Evolutionary conservation across 352 stramenopile species (phyloP).

Genomic region (Blastocystis sp.): DNA sequence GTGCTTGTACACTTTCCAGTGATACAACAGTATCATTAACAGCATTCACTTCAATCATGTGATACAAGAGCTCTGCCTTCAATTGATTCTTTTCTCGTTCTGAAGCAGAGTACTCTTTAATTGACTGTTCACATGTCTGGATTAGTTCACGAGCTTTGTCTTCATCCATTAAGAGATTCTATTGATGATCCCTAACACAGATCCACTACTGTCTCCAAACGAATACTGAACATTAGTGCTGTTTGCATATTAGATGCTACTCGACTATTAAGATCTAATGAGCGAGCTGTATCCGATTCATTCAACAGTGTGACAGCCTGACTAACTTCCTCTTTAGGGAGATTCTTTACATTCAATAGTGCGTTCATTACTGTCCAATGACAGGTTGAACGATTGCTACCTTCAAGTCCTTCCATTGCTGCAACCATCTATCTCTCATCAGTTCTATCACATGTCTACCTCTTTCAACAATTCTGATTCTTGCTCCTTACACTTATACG

Average conservation of each 20-base stretch:
- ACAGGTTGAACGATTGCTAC: background rate
- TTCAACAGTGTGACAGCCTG: background rate
- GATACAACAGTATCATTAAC: background rate
- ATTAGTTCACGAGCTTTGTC: background rate
- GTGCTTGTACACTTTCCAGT: background rate
- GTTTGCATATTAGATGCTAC: background rate
- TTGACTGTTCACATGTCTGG: background rate
- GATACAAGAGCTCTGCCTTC: background rate
- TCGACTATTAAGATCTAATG: background rate
- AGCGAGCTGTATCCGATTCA: background rate
- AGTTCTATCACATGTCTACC: background rate
- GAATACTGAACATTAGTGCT: slow-evolving; percentile 21
- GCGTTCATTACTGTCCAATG: background rate
- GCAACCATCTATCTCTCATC: background rate
- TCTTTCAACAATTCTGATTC: background rate
- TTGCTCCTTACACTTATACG: background rate
- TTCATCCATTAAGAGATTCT: background rate
- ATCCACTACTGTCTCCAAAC: background rate
- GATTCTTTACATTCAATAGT: background rate
- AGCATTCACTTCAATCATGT: background rate
- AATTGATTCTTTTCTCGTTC: background rate
- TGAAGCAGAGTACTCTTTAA: background rate
- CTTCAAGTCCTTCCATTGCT: background rate
- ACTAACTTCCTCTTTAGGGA: background rate
- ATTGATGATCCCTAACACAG: background rate